These are phyloP conservation scores for Termitomyces heimii DNA, from an alignment of 768 basidiomycete species.

Conservation along the genomic window DNA sequence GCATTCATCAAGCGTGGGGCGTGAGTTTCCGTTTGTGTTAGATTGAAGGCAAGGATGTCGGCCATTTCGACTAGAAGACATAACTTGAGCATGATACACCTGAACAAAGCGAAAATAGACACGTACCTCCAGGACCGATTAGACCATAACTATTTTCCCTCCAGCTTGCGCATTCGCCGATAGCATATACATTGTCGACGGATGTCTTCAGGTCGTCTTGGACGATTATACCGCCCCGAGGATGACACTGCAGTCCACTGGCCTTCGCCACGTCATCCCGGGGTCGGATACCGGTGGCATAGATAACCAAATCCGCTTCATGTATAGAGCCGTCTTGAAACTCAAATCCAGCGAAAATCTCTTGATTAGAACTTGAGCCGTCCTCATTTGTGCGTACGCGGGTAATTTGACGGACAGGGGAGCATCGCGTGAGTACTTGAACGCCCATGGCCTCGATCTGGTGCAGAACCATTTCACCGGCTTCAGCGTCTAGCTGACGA, in stretches of 20 bases:
- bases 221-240: slow-evolving; percentile 53
- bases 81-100: slow-evolving; percentile 17
- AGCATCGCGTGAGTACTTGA: slow-evolving; percentile 5
- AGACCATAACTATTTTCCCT: slow-evolving; percentile 63
- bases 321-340: slow-evolving; percentile 42
- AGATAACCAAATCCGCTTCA: slow-evolving; percentile 52
- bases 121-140: slow-evolving; percentile 55
- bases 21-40: slow-evolving; percentile 43
- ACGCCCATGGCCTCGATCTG: slow-evolving; percentile 16
- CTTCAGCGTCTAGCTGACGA: slow-evolving; percentile 24
- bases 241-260: slow-evolving; percentile 40
- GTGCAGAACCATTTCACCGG: slow-evolving; percentile 16
- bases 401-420: slow-evolving; percentile 3
- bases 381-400: neutral
- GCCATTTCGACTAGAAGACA: slow-evolving; percentile 51
- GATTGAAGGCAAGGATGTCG: slow-evolving; percentile 66
- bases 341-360: slow-evolving; percentile 40
- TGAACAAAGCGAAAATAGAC: too few species aligned
- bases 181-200: slow-evolving; percentile 56
- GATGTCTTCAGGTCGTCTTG: slow-evolving; percentile 53
- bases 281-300: slow-evolving; percentile 65
- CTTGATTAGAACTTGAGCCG: slow-evolving; percentile 9
- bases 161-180: slow-evolving; percentile 76
- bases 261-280: slow-evolving; percentile 57
- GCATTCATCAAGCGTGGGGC: slow-evolving; percentile 38